Percentiles rank a stretch among this genome's conserved stretches.
Conservation (phyloP, 2,329 filamentous ascomycete species). For the Scolecobasidium constrictum region DNA sequence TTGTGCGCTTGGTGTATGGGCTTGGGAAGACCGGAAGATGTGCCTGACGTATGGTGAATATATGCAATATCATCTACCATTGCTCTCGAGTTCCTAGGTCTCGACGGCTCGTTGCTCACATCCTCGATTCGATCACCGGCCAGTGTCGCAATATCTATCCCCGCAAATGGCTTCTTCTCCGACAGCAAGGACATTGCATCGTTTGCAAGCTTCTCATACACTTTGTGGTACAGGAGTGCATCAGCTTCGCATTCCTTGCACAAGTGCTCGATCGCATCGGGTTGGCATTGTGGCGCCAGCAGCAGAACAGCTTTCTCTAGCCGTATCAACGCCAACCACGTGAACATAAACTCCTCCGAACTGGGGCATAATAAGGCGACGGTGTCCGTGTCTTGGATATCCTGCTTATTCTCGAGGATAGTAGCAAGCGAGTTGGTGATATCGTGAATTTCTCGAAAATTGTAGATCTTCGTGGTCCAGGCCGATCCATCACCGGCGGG, state of each 20-base stretch:
- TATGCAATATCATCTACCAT: slow-evolving; percentile 39
- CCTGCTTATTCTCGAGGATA: slow-evolving; percentile 16
- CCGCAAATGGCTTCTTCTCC: slow-evolving; percentile 1
- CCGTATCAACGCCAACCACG: slow-evolving; percentile 49
- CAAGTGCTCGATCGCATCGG: slow-evolving; percentile 40
- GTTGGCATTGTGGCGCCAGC: slow-evolving; percentile 42
- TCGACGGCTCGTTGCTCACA: slow-evolving; percentile 1
- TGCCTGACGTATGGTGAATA: slow-evolving; percentile 54
- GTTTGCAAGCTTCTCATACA: slow-evolving; percentile 25
- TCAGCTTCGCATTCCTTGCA: slow-evolving; percentile 35
- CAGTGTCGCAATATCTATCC: neutral
- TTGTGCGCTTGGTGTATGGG: slow-evolving; percentile 49
- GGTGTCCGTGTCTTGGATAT: slow-evolving; percentile 17
- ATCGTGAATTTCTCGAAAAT: slow-evolving; percentile 23
- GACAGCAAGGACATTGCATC: slow-evolving; percentile 15
- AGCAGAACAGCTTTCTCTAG: slow-evolving; percentile 45
- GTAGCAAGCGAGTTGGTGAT: slow-evolving; percentile 26
- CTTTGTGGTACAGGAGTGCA: slow-evolving; percentile 36
- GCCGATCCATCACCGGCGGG: slow-evolving; percentile 13
- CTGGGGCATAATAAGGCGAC: slow-evolving; percentile 47
- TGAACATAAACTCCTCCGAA: slow-evolving; percentile 45
- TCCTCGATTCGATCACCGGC: neutral
- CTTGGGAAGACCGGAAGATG: slow-evolving; percentile 52
- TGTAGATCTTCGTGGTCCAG: slow-evolving; percentile 23
- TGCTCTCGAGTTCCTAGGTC: neutral